These are phyloP conservation scores for Iberis amara DNA, from an alignment of 441 rosid genomes.

Conservation along the genomic window DNA sequence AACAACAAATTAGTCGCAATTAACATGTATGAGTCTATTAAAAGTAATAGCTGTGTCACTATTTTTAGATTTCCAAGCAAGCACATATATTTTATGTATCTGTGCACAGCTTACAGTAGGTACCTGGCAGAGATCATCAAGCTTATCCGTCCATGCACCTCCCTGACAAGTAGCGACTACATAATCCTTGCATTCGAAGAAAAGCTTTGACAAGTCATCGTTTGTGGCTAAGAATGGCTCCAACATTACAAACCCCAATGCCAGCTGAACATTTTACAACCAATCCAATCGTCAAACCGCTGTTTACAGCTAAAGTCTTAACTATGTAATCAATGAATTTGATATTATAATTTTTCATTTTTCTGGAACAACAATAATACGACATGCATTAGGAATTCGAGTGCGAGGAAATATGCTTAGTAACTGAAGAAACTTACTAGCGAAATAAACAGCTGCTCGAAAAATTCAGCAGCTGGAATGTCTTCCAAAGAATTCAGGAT, in stretches of 20 bases:
- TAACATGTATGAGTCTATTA: not conserved
- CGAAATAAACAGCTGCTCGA: constrained; percentile 75
- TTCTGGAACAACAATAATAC: not conserved
- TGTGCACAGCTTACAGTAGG: constrained; percentile 5
- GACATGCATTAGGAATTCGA: not conserved
- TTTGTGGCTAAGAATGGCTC: constrained; percentile 53
- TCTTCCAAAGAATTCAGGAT: constrained; percentile 72
- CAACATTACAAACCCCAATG: constrained; percentile 60
- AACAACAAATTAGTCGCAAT: not conserved
- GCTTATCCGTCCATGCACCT: constrained; percentile 50
- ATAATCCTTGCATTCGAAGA: constrained; percentile 77
- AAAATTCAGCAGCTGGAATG: constrained; percentile 61
- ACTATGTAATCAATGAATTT: not conserved
- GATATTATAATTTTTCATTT: not conserved
- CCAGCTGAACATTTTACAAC: constrained; percentile 46
- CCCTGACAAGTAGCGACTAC: constrained; percentile 61
- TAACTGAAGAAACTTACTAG: constrained; percentile 43
- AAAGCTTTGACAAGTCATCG: constrained; percentile 59
- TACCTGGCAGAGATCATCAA: constrained; percentile 87
- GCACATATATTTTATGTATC: not conserved
- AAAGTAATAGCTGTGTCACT: constrained; percentile 9
- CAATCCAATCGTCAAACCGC: constrained; percentile 9
- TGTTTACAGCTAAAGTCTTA: constrained; percentile 22
- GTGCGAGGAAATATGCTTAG: not conserved
- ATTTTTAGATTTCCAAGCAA: constrained; percentile 6